Evolutionary conservation across 805 yeast genomes (phyloP).

Genomic region (Scheffersomyces coipomensis): DNA sequence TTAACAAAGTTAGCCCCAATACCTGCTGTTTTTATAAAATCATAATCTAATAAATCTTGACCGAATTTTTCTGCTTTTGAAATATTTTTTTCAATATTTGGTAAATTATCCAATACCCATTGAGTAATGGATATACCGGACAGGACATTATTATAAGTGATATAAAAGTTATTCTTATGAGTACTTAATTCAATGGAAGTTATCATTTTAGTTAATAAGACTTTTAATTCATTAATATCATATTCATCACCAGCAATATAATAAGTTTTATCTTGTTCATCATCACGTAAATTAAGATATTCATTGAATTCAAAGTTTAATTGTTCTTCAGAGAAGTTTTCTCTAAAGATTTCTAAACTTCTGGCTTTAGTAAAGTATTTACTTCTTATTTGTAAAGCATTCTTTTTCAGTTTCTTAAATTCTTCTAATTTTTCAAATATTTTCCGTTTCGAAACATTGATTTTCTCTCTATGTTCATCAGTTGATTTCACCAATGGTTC

Average conservation of each 20-base stretch:
- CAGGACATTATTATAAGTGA: constrained; percentile 61
- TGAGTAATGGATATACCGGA: constrained; percentile 60
- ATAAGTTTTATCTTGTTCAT: constrained; percentile 21
- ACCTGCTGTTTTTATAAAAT: constrained; percentile 49
- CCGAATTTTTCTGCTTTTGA: constrained; percentile 72
- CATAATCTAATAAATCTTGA: constrained; percentile 62
- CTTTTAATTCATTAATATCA: constrained; percentile 26
- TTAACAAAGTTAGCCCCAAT: constrained; percentile 73
- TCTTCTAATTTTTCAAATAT: constrained; percentile 50
- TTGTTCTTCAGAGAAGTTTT: constrained; percentile 42
- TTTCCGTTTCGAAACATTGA: constrained; percentile 57
- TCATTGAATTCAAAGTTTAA: constrained; percentile 4
- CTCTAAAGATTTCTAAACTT: constrained; percentile 62
- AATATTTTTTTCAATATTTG: constrained; percentile 43
- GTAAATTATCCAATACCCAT: constrained; percentile 52
- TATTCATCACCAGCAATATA: constrained; percentile 31
- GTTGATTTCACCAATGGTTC: constrained; percentile 77
- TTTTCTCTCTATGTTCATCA: constrained; percentile 64
- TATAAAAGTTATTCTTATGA: constrained; percentile 66
- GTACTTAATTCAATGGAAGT: constrained; percentile 48
- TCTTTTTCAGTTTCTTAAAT: constrained; percentile 46
- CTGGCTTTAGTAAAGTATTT: constrained; percentile 78
- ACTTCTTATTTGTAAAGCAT: constrained; percentile 59
- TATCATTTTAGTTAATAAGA: constrained; percentile 33
- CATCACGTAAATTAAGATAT: constrained; percentile 10